A percentile compares a stretch with the other conserved stretches of the same genome.
Evolutionary conservation across 75 land plant species (phyloP).

Genomic region (Pinus albicaulis): DNA sequence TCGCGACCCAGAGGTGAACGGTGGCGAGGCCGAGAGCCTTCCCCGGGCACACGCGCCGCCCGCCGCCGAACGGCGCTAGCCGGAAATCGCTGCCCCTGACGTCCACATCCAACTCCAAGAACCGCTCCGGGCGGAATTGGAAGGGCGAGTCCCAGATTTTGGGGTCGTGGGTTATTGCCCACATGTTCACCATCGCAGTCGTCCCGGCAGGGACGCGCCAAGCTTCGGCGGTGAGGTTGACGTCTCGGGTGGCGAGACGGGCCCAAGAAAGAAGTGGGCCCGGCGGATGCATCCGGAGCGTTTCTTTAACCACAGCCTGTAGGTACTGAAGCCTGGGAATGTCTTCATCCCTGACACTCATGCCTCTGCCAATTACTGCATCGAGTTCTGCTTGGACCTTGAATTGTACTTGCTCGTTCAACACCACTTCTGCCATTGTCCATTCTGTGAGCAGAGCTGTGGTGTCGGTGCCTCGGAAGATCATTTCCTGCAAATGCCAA

Average conservation of each 20-base stretch:
- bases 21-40: constrained; percentile 42
- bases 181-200: constrained; percentile 70
- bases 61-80: constrained; percentile 63
- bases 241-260: constrained; percentile 26
- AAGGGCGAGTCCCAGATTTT: constrained; percentile 31
- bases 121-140: constrained; percentile 46
- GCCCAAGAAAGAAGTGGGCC: constrained; percentile 67
- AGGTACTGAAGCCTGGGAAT: constrained; percentile 24
- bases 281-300: constrained; percentile 49
- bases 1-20: constrained; percentile 45
- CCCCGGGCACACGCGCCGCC: constrained; percentile 57
- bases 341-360: constrained; percentile 6
- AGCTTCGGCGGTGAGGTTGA: neutral
- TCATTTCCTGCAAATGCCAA: constrained; percentile 50
- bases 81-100: constrained; percentile 37
- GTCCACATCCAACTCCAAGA: constrained; percentile 24
- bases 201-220: constrained; percentile 35
- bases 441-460: constrained; percentile 54
- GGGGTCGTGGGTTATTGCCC: constrained; percentile 51
- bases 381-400: constrained; percentile 38
- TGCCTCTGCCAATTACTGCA: constrained; percentile 4
- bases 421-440: constrained; percentile 43
- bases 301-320: constrained; percentile 52
- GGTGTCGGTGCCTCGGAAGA: constrained; percentile 61
- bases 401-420: constrained; percentile 32